Percentiles rank a stretch among this genome's conserved stretches.
Conservation (phyloP, 2,329 filamentous ascomycete species). For the Hymenoscyphus fructigenus region DNA sequence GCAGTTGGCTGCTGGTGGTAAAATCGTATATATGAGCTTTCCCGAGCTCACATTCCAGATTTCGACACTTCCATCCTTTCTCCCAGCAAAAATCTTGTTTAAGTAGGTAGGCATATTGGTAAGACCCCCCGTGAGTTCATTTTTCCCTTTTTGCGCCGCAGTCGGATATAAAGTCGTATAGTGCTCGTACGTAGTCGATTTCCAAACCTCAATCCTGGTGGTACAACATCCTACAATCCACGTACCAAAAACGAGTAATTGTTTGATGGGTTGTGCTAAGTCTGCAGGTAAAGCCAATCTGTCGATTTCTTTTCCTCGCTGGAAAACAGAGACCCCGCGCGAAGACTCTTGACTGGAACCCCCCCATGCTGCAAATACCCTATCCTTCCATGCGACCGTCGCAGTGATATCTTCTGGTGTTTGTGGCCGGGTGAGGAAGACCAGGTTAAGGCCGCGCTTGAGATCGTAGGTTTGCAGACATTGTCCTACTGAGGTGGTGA, state of each 20-base stretch:
- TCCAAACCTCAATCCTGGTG: slow-evolving; percentile 86
- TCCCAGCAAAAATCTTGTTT: slow-evolving; percentile 92
- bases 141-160: slow-evolving; percentile 55
- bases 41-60: slow-evolving; percentile 97
- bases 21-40: slow-evolving; percentile 86
- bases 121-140: slow-evolving; percentile 73
- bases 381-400: slow-evolving; percentile 82
- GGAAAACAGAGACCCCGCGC: slow-evolving; percentile 85
- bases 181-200: slow-evolving; percentile 76
- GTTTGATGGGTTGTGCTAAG: slow-evolving; percentile 68
- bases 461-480: slow-evolving; percentile 95
- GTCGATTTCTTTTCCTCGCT: slow-evolving; percentile 80
- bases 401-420: slow-evolving; percentile 85
- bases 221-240: slow-evolving; percentile 83
- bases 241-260: slow-evolving; percentile 80
- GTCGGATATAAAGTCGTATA: slow-evolving; percentile 76
- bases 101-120: slow-evolving; percentile 91
- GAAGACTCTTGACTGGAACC: slow-evolving; percentile 50
- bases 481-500: slow-evolving; percentile 90
- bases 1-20: slow-evolving; percentile 69
- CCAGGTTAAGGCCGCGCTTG: slow-evolving; percentile 81
- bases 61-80: slow-evolving; percentile 84
- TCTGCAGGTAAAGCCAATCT: slow-evolving; percentile 69
- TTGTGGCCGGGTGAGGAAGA: slow-evolving; percentile 90
- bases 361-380: slow-evolving; percentile 88